Conservation (phyloP, 306 rosid genomes). For the Cercis canadensis region DNA sequence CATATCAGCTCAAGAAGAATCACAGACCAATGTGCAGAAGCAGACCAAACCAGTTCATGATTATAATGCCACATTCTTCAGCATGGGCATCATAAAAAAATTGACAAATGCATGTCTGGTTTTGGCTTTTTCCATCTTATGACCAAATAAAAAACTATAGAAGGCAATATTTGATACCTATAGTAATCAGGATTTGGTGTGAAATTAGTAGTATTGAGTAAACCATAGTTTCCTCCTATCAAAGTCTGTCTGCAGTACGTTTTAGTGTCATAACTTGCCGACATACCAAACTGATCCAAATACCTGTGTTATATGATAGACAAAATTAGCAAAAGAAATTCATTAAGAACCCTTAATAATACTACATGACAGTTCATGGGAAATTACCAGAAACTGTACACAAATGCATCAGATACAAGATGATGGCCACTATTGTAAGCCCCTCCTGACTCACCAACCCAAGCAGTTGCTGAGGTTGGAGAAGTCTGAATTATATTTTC, state of each 20-base stretch:
- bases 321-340: slow-evolving; percentile 10
- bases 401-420: slow-evolving; percentile 84
- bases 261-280: slow-evolving; percentile 74
- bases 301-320: slow-evolving; percentile 58
- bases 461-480: slow-evolving; percentile 59
- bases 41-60: no score
- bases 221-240: slow-evolving; percentile 95
- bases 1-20: no score
- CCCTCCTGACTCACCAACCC: slow-evolving; percentile 99
- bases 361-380: background rate
- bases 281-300: slow-evolving; percentile 94
- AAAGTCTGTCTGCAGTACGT: slow-evolving; percentile 92
- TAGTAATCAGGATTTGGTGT: slow-evolving; percentile 83
- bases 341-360: background rate
- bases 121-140: background rate
- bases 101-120: background rate
- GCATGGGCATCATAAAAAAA: no score
- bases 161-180: slow-evolving; percentile 41
- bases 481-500: slow-evolving; percentile 56
- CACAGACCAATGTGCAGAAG: no score
- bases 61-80: no score
- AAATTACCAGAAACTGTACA: slow-evolving; percentile 77
- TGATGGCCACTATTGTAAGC: slow-evolving; percentile 89
- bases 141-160: background rate
- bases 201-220: slow-evolving; percentile 64